A percentile compares a stretch with the other conserved stretches of the same genome.
These are phyloP conservation scores for Akebia trifoliata DNA, from an alignment of 164 flowering plant genomes.

Conservation along the genomic window DNA sequence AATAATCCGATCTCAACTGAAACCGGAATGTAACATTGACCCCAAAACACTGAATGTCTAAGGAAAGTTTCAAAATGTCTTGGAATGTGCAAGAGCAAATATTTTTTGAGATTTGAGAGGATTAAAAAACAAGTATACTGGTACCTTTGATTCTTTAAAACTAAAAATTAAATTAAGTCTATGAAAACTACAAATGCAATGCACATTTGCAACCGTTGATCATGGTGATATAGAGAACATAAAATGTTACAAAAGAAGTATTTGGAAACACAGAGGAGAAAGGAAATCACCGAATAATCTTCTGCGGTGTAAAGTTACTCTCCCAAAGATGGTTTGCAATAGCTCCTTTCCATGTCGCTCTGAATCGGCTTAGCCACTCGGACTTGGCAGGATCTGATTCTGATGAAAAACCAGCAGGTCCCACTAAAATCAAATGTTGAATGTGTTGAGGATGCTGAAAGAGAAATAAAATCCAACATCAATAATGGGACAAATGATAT, in stretches of 20 bases:
- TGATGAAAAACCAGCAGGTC: slow-evolving; percentile 83
- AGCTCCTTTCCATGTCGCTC: slow-evolving; percentile 94
- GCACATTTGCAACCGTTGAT: background rate
- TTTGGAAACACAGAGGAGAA: background rate
- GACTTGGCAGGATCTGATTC: slow-evolving; percentile 51
- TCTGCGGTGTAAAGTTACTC: slow-evolving; percentile 90
- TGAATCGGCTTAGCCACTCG: slow-evolving; percentile 55
- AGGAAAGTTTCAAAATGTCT: too few relatives aligned
- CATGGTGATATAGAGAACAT: background rate
- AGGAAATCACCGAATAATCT: slow-evolving; percentile 56
- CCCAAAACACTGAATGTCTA: too few relatives aligned
- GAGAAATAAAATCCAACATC: slow-evolving; percentile 12
- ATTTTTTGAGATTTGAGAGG: background rate
- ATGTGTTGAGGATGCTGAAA: slow-evolving; percentile 91
- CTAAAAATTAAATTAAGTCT: too few relatives aligned
- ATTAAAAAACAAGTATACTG: too few relatives aligned
- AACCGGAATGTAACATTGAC: too few relatives aligned
- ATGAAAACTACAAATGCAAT: background rate
- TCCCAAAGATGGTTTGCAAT: slow-evolving; percentile 86
- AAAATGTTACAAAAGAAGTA: background rate
- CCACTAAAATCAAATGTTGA: slow-evolving; percentile 83
- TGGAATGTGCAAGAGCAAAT: too few relatives aligned
- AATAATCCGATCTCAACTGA: too few relatives aligned
- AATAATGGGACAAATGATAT: background rate
- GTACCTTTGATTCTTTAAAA: background rate